Evolutionary conservation across 176 grass and related monocot genomes (phyloP).

Genomic region (Chloris gayana): DNA sequence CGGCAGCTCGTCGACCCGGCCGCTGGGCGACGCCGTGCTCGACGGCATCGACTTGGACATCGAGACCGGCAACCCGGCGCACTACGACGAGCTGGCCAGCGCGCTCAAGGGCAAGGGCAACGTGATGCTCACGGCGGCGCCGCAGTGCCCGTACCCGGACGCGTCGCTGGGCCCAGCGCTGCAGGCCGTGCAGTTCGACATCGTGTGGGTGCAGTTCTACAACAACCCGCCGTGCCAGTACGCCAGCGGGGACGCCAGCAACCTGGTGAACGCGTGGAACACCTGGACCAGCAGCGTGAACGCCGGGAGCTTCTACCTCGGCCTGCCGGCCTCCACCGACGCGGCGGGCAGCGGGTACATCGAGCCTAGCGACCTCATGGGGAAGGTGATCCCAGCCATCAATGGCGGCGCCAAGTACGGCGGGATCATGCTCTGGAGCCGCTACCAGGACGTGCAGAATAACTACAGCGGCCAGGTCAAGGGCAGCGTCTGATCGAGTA

Average conservation of each 20-base stretch:
- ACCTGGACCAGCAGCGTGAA: slow-evolving; percentile 52
- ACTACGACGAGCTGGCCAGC: slow-evolving; percentile 54
- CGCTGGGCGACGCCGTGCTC: slow-evolving; percentile 68
- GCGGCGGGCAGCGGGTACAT: slow-evolving; percentile 56
- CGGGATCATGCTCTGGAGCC: slow-evolving; percentile 74
- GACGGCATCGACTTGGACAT: slow-evolving; percentile 84
- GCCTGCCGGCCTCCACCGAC: slow-evolving; percentile 46
- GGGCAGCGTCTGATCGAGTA: slow-evolving; percentile 26
- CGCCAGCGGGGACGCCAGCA: slow-evolving; percentile 24
- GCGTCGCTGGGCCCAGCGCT: slow-evolving; percentile 40
- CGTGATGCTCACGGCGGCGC: slow-evolving; percentile 51
- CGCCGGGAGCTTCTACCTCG: slow-evolving; percentile 57
- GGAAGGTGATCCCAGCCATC: slow-evolving; percentile 47
- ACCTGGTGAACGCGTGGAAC: slow-evolving; percentile 50
- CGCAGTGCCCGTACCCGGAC: slow-evolving; percentile 67
- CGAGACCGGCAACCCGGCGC: slow-evolving; percentile 29
- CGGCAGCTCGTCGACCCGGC: slow-evolving; percentile 34
- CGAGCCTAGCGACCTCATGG: slow-evolving; percentile 24
- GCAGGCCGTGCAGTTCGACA: slow-evolving; percentile 49
- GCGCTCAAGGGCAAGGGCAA: slow-evolving; percentile 10
- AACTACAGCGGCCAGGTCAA: slow-evolving; percentile 55
- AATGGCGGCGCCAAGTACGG: slow-evolving; percentile 37
- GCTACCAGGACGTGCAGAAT: slow-evolving; percentile 46
- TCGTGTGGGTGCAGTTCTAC: slow-evolving; percentile 74
- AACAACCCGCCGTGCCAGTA: slow-evolving; percentile 46